Evolutionary conservation across 805 yeast species (phyloP), one percentile per base, ranked within the genome.

Genomic region (Nematodospora valgi): DNA sequence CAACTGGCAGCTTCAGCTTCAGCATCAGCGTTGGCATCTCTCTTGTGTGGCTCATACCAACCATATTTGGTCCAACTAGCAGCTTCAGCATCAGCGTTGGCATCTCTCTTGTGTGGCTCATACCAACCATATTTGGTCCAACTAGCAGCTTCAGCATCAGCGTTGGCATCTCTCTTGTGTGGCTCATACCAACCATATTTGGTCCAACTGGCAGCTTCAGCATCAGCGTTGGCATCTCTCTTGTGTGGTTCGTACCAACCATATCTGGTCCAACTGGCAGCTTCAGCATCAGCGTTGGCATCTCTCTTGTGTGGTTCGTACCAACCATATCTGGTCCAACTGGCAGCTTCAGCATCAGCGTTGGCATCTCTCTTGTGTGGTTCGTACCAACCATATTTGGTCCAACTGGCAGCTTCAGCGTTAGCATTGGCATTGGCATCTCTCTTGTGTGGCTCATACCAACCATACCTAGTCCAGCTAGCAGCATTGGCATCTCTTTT

Each of bases 261-360:
- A 11, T 28, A 34, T 12, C 17, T 28, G 12, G 38, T 34, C 38
- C 32, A 34, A 14, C 12, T 16, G 27, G 24, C 23, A 9, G 39
- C 38, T 14, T 29, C 37, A n/a, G 20, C 35, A 15, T 23, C 34
- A n/a, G 20, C 35, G 7, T 33, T 15, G 6, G 20, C 36, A 9
- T 30, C 37, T 9, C 37, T 31, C 18, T 31, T 36, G 17, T 21
- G 26, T 22, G 38, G 38, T 21, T 27, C 33, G 23, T 27, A 34
- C 5, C 14, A 27, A 15, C 29, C 26, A 11, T 28, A 34, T 12
- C 17, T 28, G 12, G 38, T 34, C 38, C 32, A 34, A 14, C n/a
- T n/a, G n/a, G 13, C 20, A 21, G 24, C 23, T 5, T 38, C 38
- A 11, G 20, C 36, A 9, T 30, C 37, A n/a, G n/a, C n/a, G n/a